These are phyloP conservation scores for Colletotrichum salicis DNA, from an alignment of 2,329 filamentous ascomycete genomes.

Conservation along the genomic window DNA sequence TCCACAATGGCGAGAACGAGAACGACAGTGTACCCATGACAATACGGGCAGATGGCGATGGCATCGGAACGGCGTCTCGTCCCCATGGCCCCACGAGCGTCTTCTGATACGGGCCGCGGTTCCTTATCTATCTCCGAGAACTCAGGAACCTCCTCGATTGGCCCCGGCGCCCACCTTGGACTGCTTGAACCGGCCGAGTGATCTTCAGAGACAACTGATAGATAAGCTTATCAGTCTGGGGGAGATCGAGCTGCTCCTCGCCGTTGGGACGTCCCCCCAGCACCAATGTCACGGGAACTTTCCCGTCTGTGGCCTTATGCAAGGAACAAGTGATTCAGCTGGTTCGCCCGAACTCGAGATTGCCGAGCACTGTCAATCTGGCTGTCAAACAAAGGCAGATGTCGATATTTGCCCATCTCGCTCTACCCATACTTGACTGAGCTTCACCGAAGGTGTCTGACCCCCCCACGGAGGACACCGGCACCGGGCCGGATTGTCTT, in stretches of 20 bases:
- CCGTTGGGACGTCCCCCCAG: background rate
- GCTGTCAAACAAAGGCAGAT: background rate
- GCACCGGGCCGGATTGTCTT: background rate
- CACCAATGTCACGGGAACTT: constrained; percentile 20
- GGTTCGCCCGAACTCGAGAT: constrained; percentile 8
- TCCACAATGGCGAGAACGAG: background rate
- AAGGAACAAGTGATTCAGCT: constrained; percentile 28
- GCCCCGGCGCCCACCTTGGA: background rate
- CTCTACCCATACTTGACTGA: constrained; percentile 10
- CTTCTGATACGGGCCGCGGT: background rate
- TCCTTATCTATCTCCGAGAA: constrained; percentile 1
- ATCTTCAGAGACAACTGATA: constrained; percentile 15
- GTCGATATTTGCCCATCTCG: constrained; percentile 2
- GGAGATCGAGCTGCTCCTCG: constrained; percentile 2
- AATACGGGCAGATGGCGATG: background rate
- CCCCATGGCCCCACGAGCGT: background rate
- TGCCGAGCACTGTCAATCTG: constrained; percentile 11
- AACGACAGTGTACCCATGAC: background rate
- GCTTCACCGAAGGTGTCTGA: constrained; percentile 7
- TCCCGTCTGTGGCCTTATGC: constrained; percentile 31
- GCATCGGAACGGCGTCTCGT: background rate
- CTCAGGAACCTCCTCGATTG: background rate
- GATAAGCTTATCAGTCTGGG: constrained; percentile 31
- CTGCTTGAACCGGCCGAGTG: background rate
- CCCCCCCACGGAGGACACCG: background rate